Percentiles rank a stretch among this genome's conserved stretches.
These are phyloP conservation scores for Pugionium dolabratum DNA, from an alignment of 345 rosid species.

Conservation along the genomic window DNA sequence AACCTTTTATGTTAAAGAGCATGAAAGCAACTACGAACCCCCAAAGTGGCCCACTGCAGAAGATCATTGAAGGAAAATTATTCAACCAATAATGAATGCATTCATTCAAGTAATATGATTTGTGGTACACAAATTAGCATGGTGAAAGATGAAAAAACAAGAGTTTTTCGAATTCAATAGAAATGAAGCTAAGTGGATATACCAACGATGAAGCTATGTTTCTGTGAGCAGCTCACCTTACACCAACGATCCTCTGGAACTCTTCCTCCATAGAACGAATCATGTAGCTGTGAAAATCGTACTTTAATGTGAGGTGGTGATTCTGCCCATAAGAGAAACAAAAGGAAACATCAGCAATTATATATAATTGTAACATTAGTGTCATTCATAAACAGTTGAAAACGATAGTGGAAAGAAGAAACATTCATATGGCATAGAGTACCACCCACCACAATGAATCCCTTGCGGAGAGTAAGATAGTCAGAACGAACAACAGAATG, in stretches of 20 bases:
- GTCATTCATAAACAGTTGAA: constrained; percentile 6
- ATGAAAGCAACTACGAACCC: constrained; percentile 95
- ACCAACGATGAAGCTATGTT: not conserved
- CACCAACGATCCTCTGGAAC: constrained; percentile 90
- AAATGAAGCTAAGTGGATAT: constrained; percentile 14
- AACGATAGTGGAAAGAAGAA: constrained; percentile 21
- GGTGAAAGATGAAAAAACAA: not conserved
- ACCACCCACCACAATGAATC: constrained; percentile 70
- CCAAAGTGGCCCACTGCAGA: constrained; percentile 87
- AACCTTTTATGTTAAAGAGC: constrained; percentile 92
- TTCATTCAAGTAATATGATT: not conserved
- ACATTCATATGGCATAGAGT: constrained; percentile 28
- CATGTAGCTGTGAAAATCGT: constrained; percentile 97
- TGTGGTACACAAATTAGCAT: not conserved
- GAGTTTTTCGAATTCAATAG: not conserved
- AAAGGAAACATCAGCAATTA: not conserved
- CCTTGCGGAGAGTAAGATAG: constrained; percentile 84
- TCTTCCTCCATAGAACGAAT: constrained; percentile 99
- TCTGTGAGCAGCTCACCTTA: constrained; percentile 54
- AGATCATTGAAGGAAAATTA: constrained; percentile 24
- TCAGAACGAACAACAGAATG: constrained; percentile 82
- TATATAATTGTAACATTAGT: not conserved
- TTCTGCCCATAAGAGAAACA: constrained; percentile 56
- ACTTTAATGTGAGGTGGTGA: constrained; percentile 67
- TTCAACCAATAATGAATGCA: not conserved